phyloP scores from a whole-genome alignment of 352 stramenopile genomes.

The Globisporangium solare region DNA sequence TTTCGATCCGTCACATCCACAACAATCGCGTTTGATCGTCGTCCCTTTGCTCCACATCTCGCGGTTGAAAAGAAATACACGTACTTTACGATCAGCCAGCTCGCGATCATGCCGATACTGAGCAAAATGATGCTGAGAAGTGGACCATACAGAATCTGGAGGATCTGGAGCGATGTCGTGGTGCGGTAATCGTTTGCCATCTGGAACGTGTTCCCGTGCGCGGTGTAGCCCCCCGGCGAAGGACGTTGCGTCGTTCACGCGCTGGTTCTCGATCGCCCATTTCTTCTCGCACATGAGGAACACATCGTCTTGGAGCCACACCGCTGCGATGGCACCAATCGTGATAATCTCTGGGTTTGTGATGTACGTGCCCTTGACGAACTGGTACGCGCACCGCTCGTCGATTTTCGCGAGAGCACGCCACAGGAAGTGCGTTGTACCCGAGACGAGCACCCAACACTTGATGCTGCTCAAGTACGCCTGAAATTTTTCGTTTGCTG shows the following conservation, averaged over 20 bases:
- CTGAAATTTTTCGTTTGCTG: slow-evolving; percentile 23
- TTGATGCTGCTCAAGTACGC: slow-evolving; percentile 34
- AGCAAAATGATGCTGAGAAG: slow-evolving; percentile 13
- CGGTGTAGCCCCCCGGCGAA: slow-evolving; percentile 14
- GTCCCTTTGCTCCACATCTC: background rate
- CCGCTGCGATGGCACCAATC: slow-evolving; percentile 13
- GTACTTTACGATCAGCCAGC: slow-evolving; percentile 5
- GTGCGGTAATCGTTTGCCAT: slow-evolving; percentile 12
- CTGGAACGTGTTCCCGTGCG: slow-evolving; percentile 24
- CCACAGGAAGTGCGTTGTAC: slow-evolving; percentile 28
- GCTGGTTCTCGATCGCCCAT: slow-evolving; percentile 22
- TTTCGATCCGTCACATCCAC: background rate
- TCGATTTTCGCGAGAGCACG: slow-evolving; percentile 18
- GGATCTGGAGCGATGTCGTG: slow-evolving; percentile 8
- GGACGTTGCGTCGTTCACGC: slow-evolving; percentile 14
- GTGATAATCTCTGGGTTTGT: slow-evolving; percentile 21
- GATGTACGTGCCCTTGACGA: slow-evolving; percentile 14
- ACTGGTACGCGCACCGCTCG: slow-evolving; percentile 29
- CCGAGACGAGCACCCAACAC: slow-evolving; percentile 30
- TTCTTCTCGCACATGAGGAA: slow-evolving; percentile 22
- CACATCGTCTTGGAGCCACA: slow-evolving; percentile 7
- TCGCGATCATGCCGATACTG: slow-evolving; percentile 3
- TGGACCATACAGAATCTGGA: slow-evolving; percentile 15
- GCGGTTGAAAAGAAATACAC: background rate
- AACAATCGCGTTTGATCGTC: background rate